Evolutionary conservation across 129 eudicot genomes (phyloP), one percentile per base, ranked within the genome.

Genomic region (Artemisia annua): DNA sequence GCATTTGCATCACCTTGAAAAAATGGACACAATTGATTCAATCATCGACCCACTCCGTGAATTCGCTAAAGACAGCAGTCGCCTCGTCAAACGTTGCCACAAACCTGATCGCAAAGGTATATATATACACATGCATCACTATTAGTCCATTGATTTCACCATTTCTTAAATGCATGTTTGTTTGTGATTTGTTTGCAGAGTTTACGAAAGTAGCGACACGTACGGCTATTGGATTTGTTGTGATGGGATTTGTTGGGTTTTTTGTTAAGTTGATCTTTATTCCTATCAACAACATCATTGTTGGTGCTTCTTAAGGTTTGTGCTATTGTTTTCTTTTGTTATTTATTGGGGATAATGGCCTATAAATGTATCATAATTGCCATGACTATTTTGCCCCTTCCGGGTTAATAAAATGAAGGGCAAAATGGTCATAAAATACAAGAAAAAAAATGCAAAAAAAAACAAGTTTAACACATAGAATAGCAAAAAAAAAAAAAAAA

Each of bases 241-340:
- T 28, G 32, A 28, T 3, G 32, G 32, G 32, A 28, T 28, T 28
- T 28, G 32, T 28, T 28, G 39, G 97, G 9, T 91, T 91, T 59
- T 91, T 91, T 82, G 97, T 91, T 26, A 91, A 91, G 89, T 81
- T 91, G n/a, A 91, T 91, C 57, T 91, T 91, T 74, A 91, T 91
- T 73, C 97, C 97, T 16, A 91, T 91, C 76, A 91, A 91, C 87
- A 91, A 91, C 81, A 91, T 91, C 58, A 91, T 91, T 55, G 97
- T 91, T 10, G 97, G 97, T 28, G 32, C 32, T 28, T 28, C 32
- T 28, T 28, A 28, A 28, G 32, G 32, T 28, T 28, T 4, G 32
- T 28, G 30, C 3, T 3, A 1, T 28, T 28, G 0, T 4, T 28
- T 3, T 3, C 3, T 26, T 28, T 28, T 3, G 32, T 28, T n/a